Percentiles rank a stretch among this genome's conserved stretches.
phyloP scores from a whole-genome alignment of 1,139 yeast genomes.

The Debaryomyces sp. region DNA sequence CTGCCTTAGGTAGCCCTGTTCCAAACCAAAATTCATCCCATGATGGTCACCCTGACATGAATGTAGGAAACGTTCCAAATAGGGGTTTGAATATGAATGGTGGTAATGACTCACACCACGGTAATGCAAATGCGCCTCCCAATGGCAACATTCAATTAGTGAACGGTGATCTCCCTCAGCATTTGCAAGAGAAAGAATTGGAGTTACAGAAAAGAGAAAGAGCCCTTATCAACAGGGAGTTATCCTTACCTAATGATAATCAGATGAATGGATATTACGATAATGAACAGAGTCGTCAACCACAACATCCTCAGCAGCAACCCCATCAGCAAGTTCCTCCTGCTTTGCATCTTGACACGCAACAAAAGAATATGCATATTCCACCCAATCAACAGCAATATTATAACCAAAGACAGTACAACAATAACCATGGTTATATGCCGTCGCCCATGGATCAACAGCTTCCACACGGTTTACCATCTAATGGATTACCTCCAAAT shows the following conservation, averaged over 20 bases:
- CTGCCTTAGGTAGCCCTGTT: constrained; percentile 22
- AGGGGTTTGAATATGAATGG: constrained; percentile 2
- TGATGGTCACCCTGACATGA: neutral
- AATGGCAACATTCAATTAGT: constrained; percentile 8
- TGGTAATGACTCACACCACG: neutral
- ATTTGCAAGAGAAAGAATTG: constrained; percentile 32
- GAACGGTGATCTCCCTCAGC: constrained; percentile 7
- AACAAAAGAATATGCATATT: neutral
- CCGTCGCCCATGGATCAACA: constrained; percentile 29
- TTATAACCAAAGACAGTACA: constrained; percentile 5
- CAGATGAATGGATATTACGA: constrained; percentile 10
- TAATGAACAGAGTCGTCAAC: constrained; percentile 11
- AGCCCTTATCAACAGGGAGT: constrained; percentile 43
- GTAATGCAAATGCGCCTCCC: constrained; percentile 12
- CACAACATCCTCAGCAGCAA: constrained; percentile 10
- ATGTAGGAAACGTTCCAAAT: neutral
- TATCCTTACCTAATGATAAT: constrained; percentile 14
- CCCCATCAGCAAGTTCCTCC: constrained; percentile 4
- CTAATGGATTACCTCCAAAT: constrained; percentile 35
- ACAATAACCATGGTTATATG: constrained; percentile 13
- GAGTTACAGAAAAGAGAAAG: constrained; percentile 50
- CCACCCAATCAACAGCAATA: constrained; percentile 11
- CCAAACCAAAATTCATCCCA: neutral
- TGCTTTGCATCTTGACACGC: neutral
- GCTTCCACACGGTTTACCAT: constrained; percentile 42